These are phyloP conservation scores for Kodamaea suecica DNA, from an alignment of 1,139 yeast species.

Conservation along the genomic window DNA sequence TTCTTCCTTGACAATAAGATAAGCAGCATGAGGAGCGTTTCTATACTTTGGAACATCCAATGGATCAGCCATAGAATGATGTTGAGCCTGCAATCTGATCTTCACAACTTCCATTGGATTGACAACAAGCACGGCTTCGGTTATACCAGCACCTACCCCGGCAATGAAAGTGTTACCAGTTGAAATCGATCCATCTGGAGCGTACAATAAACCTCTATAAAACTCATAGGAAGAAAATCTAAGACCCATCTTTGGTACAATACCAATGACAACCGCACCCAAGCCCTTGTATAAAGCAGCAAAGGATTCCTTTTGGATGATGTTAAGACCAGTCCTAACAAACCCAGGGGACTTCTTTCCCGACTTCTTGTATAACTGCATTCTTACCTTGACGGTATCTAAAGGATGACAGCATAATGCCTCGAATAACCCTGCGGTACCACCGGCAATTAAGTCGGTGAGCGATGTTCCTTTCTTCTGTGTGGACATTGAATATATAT, in stretches of 20 bases:
- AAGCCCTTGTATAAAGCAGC: conserved; percentile 90
- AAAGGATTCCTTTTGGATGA: conserved; percentile 77
- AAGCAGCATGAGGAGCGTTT: conserved; percentile 90
- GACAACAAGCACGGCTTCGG: conserved; percentile 92
- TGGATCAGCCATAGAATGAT: conserved; percentile 84
- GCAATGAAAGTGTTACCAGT: conserved; percentile 77
- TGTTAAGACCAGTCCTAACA: conserved; percentile 72
- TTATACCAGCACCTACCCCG: conserved; percentile 97
- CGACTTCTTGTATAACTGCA: conserved; percentile 77
- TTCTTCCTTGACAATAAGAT: conserved; percentile 83
- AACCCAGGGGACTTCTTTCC: conserved; percentile 80
- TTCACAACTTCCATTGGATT: conserved; percentile 98
- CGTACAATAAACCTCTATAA: conserved; percentile 68
- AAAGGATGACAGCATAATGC: conserved; percentile 96
- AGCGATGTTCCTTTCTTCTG: conserved; percentile 43
- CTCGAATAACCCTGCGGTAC: conserved; percentile 95
- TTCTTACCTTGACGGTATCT: conserved; percentile 92
- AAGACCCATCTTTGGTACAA: conserved; percentile 97
- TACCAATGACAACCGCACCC: conserved; percentile 96
- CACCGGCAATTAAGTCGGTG: conserved; percentile 89
- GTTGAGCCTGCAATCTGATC: conserved; percentile 94
- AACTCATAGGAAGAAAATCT: conserved; percentile 92
- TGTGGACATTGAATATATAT: conserved; percentile 18
- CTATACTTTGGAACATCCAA: conserved; percentile 79
- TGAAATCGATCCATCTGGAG: conserved; percentile 65